Base-by-base conservation (phyloP, 768 basidiomycete species). In the Phanerochaete carnosa region DNA sequence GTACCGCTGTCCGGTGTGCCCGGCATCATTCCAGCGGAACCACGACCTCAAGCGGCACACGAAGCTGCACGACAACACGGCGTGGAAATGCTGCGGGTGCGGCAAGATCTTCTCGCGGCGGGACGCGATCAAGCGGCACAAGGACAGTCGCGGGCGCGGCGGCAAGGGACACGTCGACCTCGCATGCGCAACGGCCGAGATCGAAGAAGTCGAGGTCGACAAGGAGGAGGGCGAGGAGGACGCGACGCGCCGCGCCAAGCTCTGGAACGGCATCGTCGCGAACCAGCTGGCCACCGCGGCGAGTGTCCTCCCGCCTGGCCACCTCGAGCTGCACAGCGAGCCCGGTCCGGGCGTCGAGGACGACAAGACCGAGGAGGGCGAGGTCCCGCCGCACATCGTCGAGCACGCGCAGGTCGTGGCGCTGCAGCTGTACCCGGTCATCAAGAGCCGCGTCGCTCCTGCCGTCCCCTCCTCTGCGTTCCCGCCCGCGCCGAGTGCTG, bases 41-140 rank as follows among this genome's bases (percentile, higher is more conserved):
- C 90, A 92, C 64, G 90, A 92, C 70, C 78, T 91, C 50, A 91
- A 89, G 73, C 83, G 90, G n/a, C 90, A 92, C 70, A 69, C 82
- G 52, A 84, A 83, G 66, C 74, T 88, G 39, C 90, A 92, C 70
- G 88, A 87, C 61, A 83, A 80, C 65, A 88, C 82, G 63, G 88
- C 86, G 26, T 92, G 83, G 83, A 83, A 86, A 65, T 92, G 90
- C 66, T 78, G 75, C 37, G 90, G 88, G 2, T 92, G 90, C 68
- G 80, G 79, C 49, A 90, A 89, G 72, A 74, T 87, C 23, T 92
- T 92, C 68, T 88, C 88, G 1, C 75, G 87, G n/a, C 79, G 87
- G 46, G 90, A 92, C 69, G 90, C 90, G 2, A 87, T 92, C 68
- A 89, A 88, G 69, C 80, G 88, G 25, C 90, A 92, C 64, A 89